Evolutionary conservation across 495 filamentous ascomycete genomes (phyloP).

Genomic region (Hypoxylon cercidicola): DNA sequence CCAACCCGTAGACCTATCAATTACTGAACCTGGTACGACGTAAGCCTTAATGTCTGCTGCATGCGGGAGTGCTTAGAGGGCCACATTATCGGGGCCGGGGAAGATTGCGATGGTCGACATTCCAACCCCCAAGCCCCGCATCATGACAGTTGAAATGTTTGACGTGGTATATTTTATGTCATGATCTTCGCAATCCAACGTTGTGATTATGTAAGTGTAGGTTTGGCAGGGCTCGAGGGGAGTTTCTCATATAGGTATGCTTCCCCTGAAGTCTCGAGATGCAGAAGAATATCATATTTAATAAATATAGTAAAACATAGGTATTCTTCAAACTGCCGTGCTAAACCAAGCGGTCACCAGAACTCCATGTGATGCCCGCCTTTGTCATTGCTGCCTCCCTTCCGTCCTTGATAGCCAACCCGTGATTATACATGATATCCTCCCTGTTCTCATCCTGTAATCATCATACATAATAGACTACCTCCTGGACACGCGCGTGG

Average conservation of each 20-base stretch:
- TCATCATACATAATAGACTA: conserved; percentile 16
- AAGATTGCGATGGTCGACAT: conserved; percentile 36
- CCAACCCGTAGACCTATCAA: conserved; percentile 19
- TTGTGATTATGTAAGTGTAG: neutral
- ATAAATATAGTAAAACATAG: neutral
- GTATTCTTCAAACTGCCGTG: neutral
- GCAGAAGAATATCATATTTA: neutral
- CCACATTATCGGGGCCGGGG: conserved; percentile 18
- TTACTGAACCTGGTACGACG: no score
- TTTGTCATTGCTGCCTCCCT: neutral
- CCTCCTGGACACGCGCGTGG: conserved; percentile 38
- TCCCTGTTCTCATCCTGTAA: no score
- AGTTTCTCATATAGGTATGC: no score
- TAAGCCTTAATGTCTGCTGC: neutral
- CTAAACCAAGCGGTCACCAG: conserved; percentile 9
- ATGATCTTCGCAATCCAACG: neutral
- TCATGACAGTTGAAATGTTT: conserved; percentile 24
- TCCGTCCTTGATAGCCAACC: conserved; percentile 6
- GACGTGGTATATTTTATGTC: conserved; percentile 9
- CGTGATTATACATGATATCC: conserved; percentile 10
- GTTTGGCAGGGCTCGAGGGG: no score
- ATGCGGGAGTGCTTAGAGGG: conserved; percentile 3
- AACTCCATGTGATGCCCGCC: conserved; percentile 23
- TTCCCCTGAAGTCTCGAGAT: no score
- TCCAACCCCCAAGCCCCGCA: conserved; percentile 27